Evolutionary conservation across 164 flowering plant species (phyloP), one percentile per base, ranked within the genome.

Genomic region (Paratinospora sagittata): DNA sequence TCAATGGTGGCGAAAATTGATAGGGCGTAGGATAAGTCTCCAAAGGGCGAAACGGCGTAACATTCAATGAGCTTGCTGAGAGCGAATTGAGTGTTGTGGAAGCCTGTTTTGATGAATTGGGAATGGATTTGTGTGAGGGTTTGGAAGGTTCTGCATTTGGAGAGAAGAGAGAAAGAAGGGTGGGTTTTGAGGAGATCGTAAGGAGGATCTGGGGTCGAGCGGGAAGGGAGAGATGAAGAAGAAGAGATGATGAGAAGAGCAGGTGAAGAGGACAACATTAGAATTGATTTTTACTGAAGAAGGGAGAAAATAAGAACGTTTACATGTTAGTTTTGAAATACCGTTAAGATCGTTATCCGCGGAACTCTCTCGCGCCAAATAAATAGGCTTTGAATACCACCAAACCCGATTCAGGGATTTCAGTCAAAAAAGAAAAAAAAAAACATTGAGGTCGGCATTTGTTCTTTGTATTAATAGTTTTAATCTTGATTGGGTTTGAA

Each of bases 101-200:
- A 89, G 75, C 94, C 97, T 2, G 84, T 80, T 72, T 88, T 90
- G 85, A 92, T 78, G 84, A 87, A 68, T 45, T 84, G 92, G 67
- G 88, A 65, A 65, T 90, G 97, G 71, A 89, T 74, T 81, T 89
- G 91, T 73, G 82, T 85, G 77, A 92, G 84, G 65, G 41, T 68
- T 66, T 84, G 65, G 34, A 81, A 72, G 81, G 26, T 75, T 72
- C 66, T 83, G 92, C 95, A 90, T 58, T 77, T 74, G 80, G 88
- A 72, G 72, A 89, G 85, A 34, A 86, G 95, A 34, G 77, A 27
- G 0, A 88, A 80, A 66, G 88, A 80, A 27, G 89, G 93, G 69
- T 87, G 92, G 72, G 43, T 58, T 65, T 79, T 82, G 57, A 87
- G 84, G 72, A 72, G 75, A 23, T 77, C 77, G 84, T 86, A 84